Evolutionary conservation across 495 filamentous ascomycete genomes (phyloP).

Genomic region (Xylaria grammica): DNA sequence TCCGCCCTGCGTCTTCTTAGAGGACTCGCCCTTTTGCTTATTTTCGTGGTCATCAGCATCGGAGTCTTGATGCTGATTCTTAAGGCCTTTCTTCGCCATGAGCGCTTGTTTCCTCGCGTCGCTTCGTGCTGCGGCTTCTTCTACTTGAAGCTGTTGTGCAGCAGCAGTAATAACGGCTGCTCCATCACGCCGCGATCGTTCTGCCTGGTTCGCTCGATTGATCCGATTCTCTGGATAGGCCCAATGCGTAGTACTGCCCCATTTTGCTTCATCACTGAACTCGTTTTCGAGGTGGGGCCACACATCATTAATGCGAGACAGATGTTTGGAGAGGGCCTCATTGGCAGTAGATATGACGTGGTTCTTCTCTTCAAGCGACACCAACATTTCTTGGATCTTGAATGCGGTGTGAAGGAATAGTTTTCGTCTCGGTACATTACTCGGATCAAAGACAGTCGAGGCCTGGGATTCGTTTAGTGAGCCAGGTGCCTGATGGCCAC

Average conservation of each 20-base stretch:
- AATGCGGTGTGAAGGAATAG: constrained; percentile 65
- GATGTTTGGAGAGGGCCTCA: constrained; percentile 84
- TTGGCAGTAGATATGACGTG: constrained; percentile 90
- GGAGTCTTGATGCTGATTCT: constrained; percentile 70
- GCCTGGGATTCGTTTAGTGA: constrained; percentile 46
- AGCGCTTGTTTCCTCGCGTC: constrained; percentile 81
- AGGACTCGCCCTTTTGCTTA: constrained; percentile 49
- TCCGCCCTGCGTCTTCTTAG: constrained; percentile 64
- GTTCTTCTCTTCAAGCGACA: constrained; percentile 93
- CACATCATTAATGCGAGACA: constrained; percentile 80
- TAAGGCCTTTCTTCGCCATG: constrained; percentile 70
- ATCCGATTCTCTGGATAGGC: constrained; percentile 87
- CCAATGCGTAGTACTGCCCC: constrained; percentile 92
- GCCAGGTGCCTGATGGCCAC: constrained; percentile 34
- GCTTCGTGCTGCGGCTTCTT: constrained; percentile 79
- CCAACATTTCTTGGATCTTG: constrained; percentile 75
- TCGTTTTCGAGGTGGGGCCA: constrained; percentile 84
- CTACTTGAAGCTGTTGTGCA: constrained; percentile 65
- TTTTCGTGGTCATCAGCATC: constrained; percentile 74
- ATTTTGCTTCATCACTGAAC: constrained; percentile 91
- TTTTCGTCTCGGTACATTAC: constrained; percentile 63
- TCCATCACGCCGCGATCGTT: constrained; percentile 77
- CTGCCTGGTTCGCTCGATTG: constrained; percentile 66
- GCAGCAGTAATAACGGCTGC: constrained; percentile 71
- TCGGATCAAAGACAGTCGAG: constrained; percentile 49